Conservation (phyloP, 176 grass and related monocot genomes). For the Oryza australiensis region DNA sequence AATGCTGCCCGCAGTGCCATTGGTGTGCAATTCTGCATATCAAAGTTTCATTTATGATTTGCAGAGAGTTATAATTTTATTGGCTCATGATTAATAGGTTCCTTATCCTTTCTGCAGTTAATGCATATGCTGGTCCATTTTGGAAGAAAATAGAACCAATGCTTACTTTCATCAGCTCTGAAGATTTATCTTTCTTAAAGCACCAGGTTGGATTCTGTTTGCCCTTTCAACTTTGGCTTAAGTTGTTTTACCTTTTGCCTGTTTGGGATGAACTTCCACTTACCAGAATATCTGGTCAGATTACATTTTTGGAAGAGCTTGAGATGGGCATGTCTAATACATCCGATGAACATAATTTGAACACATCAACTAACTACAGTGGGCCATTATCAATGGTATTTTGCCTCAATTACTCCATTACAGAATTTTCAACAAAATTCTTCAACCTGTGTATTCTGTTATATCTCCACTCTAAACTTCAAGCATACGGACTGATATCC, state of each 20-base stretch:
- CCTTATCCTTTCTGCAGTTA: conserved; percentile 45
- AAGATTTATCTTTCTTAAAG: conserved; percentile 59
- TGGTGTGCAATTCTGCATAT: conserved; percentile 31
- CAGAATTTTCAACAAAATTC: conserved; percentile 5
- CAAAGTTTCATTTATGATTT: conserved; percentile 34
- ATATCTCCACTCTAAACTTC: background rate
- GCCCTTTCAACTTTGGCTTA: conserved; percentile 9
- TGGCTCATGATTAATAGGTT: conserved; percentile 10
- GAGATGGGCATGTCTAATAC: conserved; percentile 41
- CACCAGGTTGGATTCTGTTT: conserved; percentile 53
- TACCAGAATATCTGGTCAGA: conserved; percentile 43
- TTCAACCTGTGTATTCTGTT: background rate
- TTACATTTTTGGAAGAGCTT: conserved; percentile 53
- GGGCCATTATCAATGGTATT: conserved; percentile 13
- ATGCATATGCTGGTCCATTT: conserved; percentile 52
- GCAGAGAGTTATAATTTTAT: background rate
- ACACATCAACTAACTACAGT: conserved; percentile 34
- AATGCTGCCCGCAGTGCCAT: conserved; percentile 60
- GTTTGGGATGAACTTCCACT: conserved; percentile 8
- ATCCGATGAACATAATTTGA: conserved; percentile 28
- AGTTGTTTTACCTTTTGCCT: conserved; percentile 19
- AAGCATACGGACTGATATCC: conserved; percentile 11
- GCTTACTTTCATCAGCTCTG: conserved; percentile 53
- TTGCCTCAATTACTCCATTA: conserved; percentile 21
- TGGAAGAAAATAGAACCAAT: conserved; percentile 72